Base-by-base conservation (phyloP, 768 basidiomycete genomes). In the Harrya chromipes region DNA sequence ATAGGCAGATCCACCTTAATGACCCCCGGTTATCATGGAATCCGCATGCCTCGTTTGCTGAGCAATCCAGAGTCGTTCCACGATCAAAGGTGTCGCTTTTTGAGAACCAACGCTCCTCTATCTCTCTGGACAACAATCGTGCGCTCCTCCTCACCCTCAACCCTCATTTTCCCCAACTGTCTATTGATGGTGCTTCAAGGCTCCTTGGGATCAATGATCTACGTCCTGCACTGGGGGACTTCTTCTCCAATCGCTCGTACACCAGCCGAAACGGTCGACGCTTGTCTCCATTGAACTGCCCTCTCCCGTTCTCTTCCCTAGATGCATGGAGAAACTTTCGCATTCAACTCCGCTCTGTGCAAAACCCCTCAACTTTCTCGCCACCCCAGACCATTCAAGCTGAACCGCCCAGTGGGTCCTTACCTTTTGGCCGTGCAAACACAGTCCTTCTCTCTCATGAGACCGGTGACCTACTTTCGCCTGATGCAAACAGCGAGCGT, bases 381-480 rank as follows among this genome's bases (percentile, higher is more conserved):
- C 31, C 3, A 4, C 51, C 57, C 14, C 46, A 50, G 13, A 57
- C 55, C 0, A 8, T 58, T 10, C 57, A 57, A 35, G 57, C 47
- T 1, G 10, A 5, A 26, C 41, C 56, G 0, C 56, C 43, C 0
- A 39, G 39, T 14, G 1, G 6, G 1, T 4, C 36, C 2, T 26
- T 55, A 9, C 42, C 46, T 7, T 55, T 43, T 14, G 41, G 48
- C 2, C n/a, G 13, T 16, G 47, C 40, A 7, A 41, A 56, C n/a
- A 56, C 26, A 1, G 33, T 55, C 14, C 37, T 55, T 1, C 9
- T 57, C 8, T 0, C 13, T n/a, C 46, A 57, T 16, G 42, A 57
- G 17, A 57, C 33, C 19, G 42, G 56, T 16, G 27, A 57, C 4
- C 23, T 21, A 13, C 12, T 45, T 44, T 50, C 38, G 1, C 2